These are phyloP conservation scores for Trametes punicea DNA, from an alignment of 768 basidiomycete genomes.

Conservation along the genomic window DNA sequence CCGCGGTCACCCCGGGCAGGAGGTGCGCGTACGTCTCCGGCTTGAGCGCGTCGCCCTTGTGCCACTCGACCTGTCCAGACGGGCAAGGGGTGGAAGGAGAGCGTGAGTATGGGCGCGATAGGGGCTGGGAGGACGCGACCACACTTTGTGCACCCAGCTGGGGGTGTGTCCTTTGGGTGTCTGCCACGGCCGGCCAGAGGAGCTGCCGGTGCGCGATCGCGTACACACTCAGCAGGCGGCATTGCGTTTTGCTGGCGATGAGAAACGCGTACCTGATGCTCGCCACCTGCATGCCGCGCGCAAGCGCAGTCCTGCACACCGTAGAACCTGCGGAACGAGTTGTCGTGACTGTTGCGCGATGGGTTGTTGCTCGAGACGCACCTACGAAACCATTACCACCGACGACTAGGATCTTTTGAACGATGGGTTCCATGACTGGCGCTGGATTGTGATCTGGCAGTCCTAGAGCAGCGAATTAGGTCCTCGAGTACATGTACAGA, in stretches of 20 bases:
- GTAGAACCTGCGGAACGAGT: slow-evolving; percentile 69
- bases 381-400: slow-evolving; percentile 99
- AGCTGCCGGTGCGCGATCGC: slow-evolving; percentile 43
- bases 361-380: slow-evolving; percentile 28
- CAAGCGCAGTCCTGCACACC: slow-evolving; percentile 84
- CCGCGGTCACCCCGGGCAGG: slow-evolving; percentile 63
- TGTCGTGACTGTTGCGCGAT: neutral
- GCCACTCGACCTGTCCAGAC: slow-evolving; percentile 75
- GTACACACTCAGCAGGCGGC: neutral
- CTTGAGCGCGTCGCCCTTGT: slow-evolving; percentile 74
- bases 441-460: too few species aligned
- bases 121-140: slow-evolving; percentile 19
- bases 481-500: neutral
- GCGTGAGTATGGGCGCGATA: neutral
- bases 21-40: slow-evolving; percentile 71
- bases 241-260: neutral
- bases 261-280: slow-evolving; percentile 68
- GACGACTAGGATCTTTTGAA: slow-evolving; percentile 78
- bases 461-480: too few species aligned
- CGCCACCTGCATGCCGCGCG: slow-evolving; percentile 80
- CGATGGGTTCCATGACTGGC: slow-evolving; percentile 25
- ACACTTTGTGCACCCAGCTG: slow-evolving; percentile 77
- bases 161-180: slow-evolving; percentile 91
- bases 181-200: slow-evolving; percentile 79
- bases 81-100: neutral